Evolutionary conservation across 768 basidiomycete species (phyloP).

Genomic region (Russula griseocarnosa): DNA sequence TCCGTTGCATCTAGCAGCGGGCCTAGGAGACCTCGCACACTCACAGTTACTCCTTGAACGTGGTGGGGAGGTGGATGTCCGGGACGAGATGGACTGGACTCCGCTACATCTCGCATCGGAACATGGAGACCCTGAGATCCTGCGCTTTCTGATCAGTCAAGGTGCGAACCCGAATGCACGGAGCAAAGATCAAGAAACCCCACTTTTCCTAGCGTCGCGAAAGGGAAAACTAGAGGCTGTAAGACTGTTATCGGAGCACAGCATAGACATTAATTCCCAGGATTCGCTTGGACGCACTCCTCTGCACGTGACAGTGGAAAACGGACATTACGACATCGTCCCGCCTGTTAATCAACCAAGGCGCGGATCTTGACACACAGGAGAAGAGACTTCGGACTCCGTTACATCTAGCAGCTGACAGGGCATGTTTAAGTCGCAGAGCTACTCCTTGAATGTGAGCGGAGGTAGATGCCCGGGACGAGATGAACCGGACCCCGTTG

Average conservation of each 20-base stretch:
- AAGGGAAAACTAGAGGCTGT: not conserved
- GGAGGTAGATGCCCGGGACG: not conserved
- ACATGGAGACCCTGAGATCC: not conserved
- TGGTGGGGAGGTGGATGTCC: not conserved
- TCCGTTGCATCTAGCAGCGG: not conserved
- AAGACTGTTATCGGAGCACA: not conserved
- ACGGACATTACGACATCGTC: not conserved
- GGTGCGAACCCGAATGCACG: not conserved
- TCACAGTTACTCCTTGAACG: not conserved
- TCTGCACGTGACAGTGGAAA: not conserved
- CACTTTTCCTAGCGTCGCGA: no score
- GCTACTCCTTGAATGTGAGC: not conserved
- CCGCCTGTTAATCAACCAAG: not conserved
- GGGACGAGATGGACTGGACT: not conserved
- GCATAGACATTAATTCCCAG: not conserved
- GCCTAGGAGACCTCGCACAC: not conserved
- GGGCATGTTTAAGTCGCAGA: not conserved
- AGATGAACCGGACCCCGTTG: not conserved
- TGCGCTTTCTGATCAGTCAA: not conserved
- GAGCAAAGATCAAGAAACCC: not conserved
- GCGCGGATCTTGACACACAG: not conserved
- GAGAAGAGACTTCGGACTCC: not conserved
- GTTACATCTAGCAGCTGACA: not conserved
- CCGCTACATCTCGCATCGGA: not conserved
- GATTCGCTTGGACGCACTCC: not conserved